phyloP scores from a whole-genome alignment of 2,329 filamentous ascomycete genomes.

The Chrysosporium queenslandicum region DNA sequence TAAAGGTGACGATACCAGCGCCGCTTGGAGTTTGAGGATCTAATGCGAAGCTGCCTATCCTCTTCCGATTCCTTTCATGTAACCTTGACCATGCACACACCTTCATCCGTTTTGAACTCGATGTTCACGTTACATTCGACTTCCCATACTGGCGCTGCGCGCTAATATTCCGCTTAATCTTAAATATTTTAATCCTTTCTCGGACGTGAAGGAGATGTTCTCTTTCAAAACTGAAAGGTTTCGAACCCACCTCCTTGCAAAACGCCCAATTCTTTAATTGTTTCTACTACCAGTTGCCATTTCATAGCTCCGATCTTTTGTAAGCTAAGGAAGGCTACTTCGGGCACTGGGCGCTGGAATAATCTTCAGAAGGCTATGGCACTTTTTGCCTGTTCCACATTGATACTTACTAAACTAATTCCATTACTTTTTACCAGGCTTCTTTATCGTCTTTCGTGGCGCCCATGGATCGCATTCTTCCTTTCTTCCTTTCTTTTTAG shows the following conservation, averaged over 20 bases:
- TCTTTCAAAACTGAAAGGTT: background rate
- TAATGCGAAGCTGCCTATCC: background rate
- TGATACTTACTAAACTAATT: background rate
- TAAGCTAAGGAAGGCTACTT: too few species aligned
- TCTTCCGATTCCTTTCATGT: background rate
- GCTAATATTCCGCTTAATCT: background rate
- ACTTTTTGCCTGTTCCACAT: background rate
- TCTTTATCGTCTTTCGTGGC: background rate
- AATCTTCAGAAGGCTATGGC: too few species aligned
- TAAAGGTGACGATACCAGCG: slow-evolving; percentile 13
- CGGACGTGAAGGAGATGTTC: background rate
- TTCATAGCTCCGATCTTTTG: too few species aligned
- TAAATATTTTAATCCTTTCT: slow-evolving; percentile 1
- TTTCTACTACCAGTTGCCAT: too few species aligned
- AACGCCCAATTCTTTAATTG: too few species aligned
- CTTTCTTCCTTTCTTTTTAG: too few species aligned
- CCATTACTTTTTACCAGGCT: background rate
- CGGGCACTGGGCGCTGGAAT: too few species aligned
- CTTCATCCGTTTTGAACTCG: background rate
- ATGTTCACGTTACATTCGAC: background rate
- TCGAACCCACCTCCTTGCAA: background rate
- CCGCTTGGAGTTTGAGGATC: background rate
- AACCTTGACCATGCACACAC: background rate
- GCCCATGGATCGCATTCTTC: background rate
- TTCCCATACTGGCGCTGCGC: background rate